Percentiles rank a stretch among this genome's conserved stretches.
These are phyloP conservation scores for Adansonia gregorii DNA, from an alignment of 441 rosid species.

Conservation along the genomic window DNA sequence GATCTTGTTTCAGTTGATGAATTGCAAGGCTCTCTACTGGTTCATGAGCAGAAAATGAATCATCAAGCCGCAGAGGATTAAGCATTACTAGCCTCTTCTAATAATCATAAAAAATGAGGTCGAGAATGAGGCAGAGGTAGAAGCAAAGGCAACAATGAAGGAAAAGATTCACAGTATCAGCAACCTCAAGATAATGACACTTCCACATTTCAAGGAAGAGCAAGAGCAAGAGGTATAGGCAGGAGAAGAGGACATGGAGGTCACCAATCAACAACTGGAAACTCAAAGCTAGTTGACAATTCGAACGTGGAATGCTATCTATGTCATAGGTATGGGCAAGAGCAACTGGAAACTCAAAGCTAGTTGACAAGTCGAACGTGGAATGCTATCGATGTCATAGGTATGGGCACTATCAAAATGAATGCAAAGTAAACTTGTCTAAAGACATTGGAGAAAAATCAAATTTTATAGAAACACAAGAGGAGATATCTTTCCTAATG, in stretches of 20 bases:
- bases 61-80: neutral
- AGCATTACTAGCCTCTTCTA: neutral
- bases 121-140: neutral
- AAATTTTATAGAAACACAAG: neutral
- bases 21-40: neutral
- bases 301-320: neutral
- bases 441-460: neutral
- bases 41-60: neutral
- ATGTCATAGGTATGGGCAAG: neutral
- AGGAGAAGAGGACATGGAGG: neutral
- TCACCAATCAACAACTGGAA: neutral
- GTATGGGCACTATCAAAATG: neutral
- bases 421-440: neutral
- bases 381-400: neutral
- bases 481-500: neutral
- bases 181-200: neutral
- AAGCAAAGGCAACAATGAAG: neutral
- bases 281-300: neutral
- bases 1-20: neutral
- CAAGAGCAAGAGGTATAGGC: no score
- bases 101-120: neutral
- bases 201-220: neutral
- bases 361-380: neutral
- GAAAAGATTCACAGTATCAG: neutral
- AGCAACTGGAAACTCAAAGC: neutral